Evolutionary conservation across 116 monocot species (phyloP).

Genomic region (Cymodocea nodosa): DNA sequence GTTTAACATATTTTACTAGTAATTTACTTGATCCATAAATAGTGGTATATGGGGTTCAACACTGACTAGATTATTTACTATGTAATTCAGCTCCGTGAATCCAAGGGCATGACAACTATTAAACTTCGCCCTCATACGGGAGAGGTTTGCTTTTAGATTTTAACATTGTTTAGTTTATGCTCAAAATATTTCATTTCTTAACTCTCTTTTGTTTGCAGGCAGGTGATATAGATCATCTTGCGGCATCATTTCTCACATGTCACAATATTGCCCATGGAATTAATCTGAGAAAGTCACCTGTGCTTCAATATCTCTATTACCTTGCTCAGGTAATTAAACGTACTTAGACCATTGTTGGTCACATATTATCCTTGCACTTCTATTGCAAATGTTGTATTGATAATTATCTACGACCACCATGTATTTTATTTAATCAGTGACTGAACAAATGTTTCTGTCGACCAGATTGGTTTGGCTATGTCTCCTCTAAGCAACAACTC

Average conservation of each 20-base stretch:
- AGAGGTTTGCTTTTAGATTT: constrained; percentile 37
- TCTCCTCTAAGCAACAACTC: constrained; percentile 99
- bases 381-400: too few species aligned
- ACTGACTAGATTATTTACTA: neutral
- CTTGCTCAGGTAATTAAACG: constrained; percentile 68
- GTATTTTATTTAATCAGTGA: too few species aligned
- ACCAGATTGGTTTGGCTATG: constrained; percentile 98
- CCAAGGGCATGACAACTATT: constrained; percentile 95
- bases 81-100: constrained; percentile 70
- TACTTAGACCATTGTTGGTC: neutral
- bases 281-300: constrained; percentile 91
- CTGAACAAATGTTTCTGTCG: neutral
- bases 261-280: constrained; percentile 93
- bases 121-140: constrained; percentile 96
- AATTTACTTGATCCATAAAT: neutral
- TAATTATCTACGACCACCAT: too few species aligned
- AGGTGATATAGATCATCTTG: constrained; percentile 97
- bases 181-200: neutral
- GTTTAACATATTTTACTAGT: too few species aligned
- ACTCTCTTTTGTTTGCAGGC: constrained; percentile 29
- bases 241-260: constrained; percentile 81
- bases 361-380: neutral
- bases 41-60: neutral
- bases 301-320: constrained; percentile 96
- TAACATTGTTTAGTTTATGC: constrained; percentile 1